Evolutionary conservation across 1,284 basidiomycete species (phyloP).

Genomic region (Cerrena zonata): DNA sequence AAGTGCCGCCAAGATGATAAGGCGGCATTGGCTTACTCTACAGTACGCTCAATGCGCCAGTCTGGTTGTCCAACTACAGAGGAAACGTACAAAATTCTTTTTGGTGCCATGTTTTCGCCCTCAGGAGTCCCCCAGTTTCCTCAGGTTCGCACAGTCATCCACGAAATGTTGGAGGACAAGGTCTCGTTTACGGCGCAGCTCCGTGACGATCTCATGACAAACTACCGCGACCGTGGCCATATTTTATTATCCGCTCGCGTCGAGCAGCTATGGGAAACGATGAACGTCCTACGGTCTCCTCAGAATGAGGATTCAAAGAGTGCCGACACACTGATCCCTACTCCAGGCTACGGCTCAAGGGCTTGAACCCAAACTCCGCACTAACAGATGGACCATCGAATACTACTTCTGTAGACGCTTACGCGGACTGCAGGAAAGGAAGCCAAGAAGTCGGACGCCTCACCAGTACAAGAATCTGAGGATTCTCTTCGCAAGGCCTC

Average conservation of each 20-base stretch:
- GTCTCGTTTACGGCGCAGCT: conserved; percentile 4
- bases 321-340: neutral
- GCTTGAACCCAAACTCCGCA: neutral
- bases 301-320: too few relatives aligned
- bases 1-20: conserved; percentile 24
- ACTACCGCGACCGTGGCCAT: neutral
- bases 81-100: conserved; percentile 13
- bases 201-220: neutral
- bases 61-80: conserved; percentile 7
- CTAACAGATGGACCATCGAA: too few relatives aligned
- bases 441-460: too few relatives aligned
- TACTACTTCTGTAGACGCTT: neutral
- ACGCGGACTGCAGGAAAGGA: neutral
- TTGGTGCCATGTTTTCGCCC: conserved; percentile 12
- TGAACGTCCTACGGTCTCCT: too few relatives aligned
- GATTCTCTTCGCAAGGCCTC: neutral
- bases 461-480: neutral
- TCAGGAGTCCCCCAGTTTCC: neutral
- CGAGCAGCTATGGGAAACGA: neutral
- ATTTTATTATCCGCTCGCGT: neutral
- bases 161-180: conserved; percentile 12
- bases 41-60: conserved; percentile 10
- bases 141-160: conserved; percentile 5
- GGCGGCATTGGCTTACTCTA: conserved; percentile 1
- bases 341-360: neutral